These are phyloP conservation scores for Musa troglodytarum DNA, from an alignment of 176 grass and related monocot genomes.

Conservation along the genomic window DNA sequence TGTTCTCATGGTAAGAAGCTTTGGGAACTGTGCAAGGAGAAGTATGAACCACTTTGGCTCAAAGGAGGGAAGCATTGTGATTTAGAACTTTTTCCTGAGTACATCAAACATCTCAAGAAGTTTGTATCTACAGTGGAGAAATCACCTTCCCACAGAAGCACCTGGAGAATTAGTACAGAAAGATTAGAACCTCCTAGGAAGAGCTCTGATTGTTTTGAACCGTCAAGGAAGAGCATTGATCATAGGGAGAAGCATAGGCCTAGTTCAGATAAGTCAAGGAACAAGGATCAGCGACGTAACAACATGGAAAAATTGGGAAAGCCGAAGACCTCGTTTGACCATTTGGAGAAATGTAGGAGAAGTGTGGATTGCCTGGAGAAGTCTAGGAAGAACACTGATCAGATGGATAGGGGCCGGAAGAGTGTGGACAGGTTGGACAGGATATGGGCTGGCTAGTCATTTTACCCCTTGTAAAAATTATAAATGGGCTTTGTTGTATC, in stretches of 20 bases:
- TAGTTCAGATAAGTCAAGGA: constrained; percentile 40
- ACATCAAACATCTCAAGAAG: constrained; percentile 68
- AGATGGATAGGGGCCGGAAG: constrained; percentile 67
- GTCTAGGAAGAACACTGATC: constrained; percentile 61
- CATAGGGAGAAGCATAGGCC: constrained; percentile 46
- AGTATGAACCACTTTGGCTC: constrained; percentile 90
- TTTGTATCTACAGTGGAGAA: constrained; percentile 68
- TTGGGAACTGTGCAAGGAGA: constrained; percentile 79
- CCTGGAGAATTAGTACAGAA: constrained; percentile 42
- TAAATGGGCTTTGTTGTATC: constrained; percentile 39
- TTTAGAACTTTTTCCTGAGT: constrained; percentile 79
- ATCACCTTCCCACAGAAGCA: constrained; percentile 49
- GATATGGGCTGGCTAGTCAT: constrained; percentile 62
- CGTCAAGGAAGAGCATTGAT: constrained; percentile 56
- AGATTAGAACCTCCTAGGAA: constrained; percentile 62
- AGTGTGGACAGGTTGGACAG: constrained; percentile 80
- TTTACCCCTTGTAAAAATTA: constrained; percentile 36
- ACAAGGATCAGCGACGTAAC: constrained; percentile 52
- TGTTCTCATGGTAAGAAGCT: constrained; percentile 91
- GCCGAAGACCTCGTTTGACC: constrained; percentile 54
- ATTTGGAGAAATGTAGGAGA: constrained; percentile 74
- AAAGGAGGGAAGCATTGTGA: constrained; percentile 90
- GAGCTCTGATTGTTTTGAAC: constrained; percentile 54
- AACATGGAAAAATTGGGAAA: constrained; percentile 76
- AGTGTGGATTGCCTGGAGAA: constrained; percentile 69